Base-by-base conservation (phyloP, 139 green algal species). In the Deuterostichococcus epilithicus region DNA sequence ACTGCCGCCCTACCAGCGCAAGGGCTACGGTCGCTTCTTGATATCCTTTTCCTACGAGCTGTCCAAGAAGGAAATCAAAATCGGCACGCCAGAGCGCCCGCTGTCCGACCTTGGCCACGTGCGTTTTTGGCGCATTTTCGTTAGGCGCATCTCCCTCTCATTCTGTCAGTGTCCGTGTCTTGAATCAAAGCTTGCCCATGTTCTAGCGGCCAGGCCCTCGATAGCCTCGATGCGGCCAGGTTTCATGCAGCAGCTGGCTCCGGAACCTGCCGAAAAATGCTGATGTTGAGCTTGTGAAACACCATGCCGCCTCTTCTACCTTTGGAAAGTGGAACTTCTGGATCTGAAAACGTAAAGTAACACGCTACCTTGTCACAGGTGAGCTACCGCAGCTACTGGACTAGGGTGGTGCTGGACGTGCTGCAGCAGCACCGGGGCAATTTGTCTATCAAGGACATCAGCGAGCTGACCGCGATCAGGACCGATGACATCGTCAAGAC, bases 31-130 rank as follows among this genome's bases (percentile, higher is more conserved):
- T 42, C 95, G 97, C 80, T 95, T 98, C 82, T 91, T 99, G 73
- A 99, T 99, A 81, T 85, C 89, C 30, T 97, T 99, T 80, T 96
- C 90, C 59, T 99, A 99, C 81, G 96, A 98, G 87, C 89, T 99
- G 39, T 94, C 85, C 66, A 98, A 98, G 86, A 93, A 97, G 44
- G 96, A 99, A 86, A 84, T 86, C 36, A 96, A 96, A 82, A 44
- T 91, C 81, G 95, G 95, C 33, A 97, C 90, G 5, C 96, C 96
- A 5, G 96, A 99, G 88, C 88, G 94, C 10, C 96, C 96, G 26
- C 91, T 99, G 75, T 97, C 91, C 10, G 96, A 99, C 84, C 85
- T 99, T 45, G 96, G 96, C 37, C 80, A 87, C 52, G 90, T 93
- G 42, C 82, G 83, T 5, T 15, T 10, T 47, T 80, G 25, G 63